Evolutionary conservation across 441 rosid genomes (phyloP).

Genomic region (Arabidopsis hybrid): DNA sequence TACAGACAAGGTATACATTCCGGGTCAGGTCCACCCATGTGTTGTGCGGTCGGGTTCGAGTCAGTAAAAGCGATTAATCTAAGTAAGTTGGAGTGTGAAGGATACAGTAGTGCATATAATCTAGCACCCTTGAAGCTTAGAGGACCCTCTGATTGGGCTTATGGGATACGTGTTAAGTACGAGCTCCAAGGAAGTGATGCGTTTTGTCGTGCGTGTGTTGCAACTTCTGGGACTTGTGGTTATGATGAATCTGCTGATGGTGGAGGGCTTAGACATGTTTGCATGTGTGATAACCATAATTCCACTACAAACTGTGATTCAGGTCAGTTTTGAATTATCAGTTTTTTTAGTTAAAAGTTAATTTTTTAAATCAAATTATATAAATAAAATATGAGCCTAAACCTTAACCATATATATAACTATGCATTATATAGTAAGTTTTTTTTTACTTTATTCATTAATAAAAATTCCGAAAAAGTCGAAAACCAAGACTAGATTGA

Average conservation of each 20-base stretch:
- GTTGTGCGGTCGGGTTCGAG: slow-evolving; percentile 80
- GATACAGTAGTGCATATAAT: slow-evolving; percentile 82
- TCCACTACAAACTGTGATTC: slow-evolving; percentile 88
- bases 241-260: slow-evolving; percentile 56
- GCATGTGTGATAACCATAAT: slow-evolving; percentile 73
- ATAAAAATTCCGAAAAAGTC: too few species aligned
- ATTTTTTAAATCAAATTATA: background rate
- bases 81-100: slow-evolving; percentile 76
- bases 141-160: slow-evolving; percentile 73
- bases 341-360: background rate
- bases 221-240: slow-evolving; percentile 87
- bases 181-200: slow-evolving; percentile 73
- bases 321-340: slow-evolving; percentile 43
- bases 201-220: slow-evolving; percentile 83
- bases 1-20: slow-evolving; percentile 39
- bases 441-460: background rate
- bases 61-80: slow-evolving; percentile 76
- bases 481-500: background rate
- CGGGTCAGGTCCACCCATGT: slow-evolving; percentile 69
- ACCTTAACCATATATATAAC: background rate
- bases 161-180: slow-evolving; percentile 79
- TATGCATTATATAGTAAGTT: background rate
- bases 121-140: slow-evolving; percentile 68
- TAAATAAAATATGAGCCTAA: background rate
- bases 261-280: slow-evolving; percentile 69